Evolutionary conservation across 2,329 filamentous ascomycete genomes (phyloP), one percentile per base, ranked within the genome.

Genomic region (Botrytis porri): DNA sequence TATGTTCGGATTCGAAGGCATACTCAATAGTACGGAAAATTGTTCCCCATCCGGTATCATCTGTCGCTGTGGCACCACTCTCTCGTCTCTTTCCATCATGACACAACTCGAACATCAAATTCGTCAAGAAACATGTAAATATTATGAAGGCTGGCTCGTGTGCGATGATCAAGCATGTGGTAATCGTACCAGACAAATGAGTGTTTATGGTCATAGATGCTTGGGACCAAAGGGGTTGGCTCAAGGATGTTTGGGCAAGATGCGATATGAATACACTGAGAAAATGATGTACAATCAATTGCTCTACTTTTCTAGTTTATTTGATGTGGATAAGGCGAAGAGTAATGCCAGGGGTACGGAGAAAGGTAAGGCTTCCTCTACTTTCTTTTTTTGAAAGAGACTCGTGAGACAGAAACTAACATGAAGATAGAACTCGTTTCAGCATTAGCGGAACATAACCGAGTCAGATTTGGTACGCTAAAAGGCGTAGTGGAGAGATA

Each of bases 251-350:
- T 84, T 90, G 6, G 96, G 96, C 32, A 89, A 89, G 67, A 98
- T 99, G 95, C 85, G 88, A 35, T 98, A 95, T 81, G 94, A 97
- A 83, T 92, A 93, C 80, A 87, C 88, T 0, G 96, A 98, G 84
- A 95, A 96, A 83, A 91, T 92, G 79, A 87, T 98, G 74, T 98
- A 98, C 84, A 98, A 97, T 82, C 96, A 99, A 83, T 86, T 99
- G 59, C 84, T 98, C 71, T 99, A 97, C 84, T 92, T 95, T 81
- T 88, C 92, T 43, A 88, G 88, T 66, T 83, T 98, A 72, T 99
- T 94, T 86, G 95, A 99, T 82, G 92, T 97, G 4, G 95, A 98
- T 75, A 94, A 93, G 83, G 92, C 92, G 22, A 88, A 89, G 76
- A 79, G 78, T 63, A 85, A 84, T 75, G 87, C 85, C 32, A 83